Evolutionary conservation across 176 grass and related monocot species (phyloP).

Genomic region (Zea luxurians): DNA sequence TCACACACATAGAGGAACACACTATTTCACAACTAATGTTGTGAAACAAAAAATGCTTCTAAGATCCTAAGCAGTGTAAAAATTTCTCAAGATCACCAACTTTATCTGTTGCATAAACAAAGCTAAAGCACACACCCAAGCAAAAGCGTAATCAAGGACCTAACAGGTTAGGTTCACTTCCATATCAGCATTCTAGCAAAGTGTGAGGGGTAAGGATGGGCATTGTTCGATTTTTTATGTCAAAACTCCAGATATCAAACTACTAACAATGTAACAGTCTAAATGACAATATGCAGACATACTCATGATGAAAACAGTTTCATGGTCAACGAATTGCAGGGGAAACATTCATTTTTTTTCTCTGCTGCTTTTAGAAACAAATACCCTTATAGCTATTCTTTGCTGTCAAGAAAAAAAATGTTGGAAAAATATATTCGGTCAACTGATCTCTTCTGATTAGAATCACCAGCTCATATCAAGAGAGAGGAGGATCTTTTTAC

Average conservation of each 20-base stretch:
- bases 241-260: background rate
- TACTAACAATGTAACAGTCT: background rate
- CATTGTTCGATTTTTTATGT: background rate
- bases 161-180: background rate
- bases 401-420: too few relatives aligned
- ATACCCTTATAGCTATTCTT: background rate
- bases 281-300: background rate
- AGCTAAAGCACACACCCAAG: background rate
- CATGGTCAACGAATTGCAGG: background rate
- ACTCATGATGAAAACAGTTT: background rate
- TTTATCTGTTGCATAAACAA: background rate
- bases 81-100: background rate
- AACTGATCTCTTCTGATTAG: too few relatives aligned
- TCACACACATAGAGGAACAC: background rate
- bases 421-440: too few relatives aligned
- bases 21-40: background rate
- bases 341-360: background rate
- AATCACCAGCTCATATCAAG: too few relatives aligned
- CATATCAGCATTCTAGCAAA: background rate
- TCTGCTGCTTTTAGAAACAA: background rate
- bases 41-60: background rate
- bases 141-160: background rate
- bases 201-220: too few relatives aligned
- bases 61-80: constrained; percentile 6
- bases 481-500: too few relatives aligned